A percentile compares a stretch with the other conserved stretches of the same genome.
Conservation (phyloP, 495 filamentous ascomycete genomes). For the Trichoderma virens region DNA sequence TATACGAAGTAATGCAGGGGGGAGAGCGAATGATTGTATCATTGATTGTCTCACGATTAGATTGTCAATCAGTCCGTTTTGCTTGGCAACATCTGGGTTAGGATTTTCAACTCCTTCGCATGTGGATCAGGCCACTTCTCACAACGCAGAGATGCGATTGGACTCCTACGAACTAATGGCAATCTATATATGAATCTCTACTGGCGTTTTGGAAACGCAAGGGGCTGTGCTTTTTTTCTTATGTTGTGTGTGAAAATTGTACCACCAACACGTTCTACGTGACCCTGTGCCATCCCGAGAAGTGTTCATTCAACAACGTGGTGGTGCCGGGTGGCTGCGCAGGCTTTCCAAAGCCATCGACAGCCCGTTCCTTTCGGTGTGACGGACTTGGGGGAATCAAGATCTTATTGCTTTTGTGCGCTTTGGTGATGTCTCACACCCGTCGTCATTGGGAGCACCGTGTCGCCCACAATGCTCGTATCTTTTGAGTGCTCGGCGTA, state of each 20-base stretch:
- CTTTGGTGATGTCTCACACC: neutral
- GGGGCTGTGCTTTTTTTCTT: neutral
- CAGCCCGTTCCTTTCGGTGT: neutral
- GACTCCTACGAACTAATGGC: neutral
- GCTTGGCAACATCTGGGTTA: neutral
- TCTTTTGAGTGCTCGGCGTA: neutral
- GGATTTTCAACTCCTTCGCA: neutral
- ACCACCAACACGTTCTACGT: neutral
- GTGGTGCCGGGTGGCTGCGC: neutral
- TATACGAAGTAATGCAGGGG: neutral
- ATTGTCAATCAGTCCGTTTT: neutral
- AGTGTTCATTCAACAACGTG: slow-evolving; percentile 1
- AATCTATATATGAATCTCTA: neutral
- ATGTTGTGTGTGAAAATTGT: neutral
- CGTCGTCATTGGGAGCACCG: neutral
- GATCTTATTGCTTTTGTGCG: neutral
- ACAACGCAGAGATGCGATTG: neutral
- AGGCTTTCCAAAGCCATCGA: neutral
- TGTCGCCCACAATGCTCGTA: neutral
- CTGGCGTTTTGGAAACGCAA: neutral
- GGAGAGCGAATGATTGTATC: neutral
- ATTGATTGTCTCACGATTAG: neutral
- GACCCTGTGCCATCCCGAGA: neutral
- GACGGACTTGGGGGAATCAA: neutral
- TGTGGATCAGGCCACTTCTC: neutral